Evolutionary conservation across 2,329 filamentous ascomycete genomes (phyloP).

Genomic region (Helminthosporium solani): DNA sequence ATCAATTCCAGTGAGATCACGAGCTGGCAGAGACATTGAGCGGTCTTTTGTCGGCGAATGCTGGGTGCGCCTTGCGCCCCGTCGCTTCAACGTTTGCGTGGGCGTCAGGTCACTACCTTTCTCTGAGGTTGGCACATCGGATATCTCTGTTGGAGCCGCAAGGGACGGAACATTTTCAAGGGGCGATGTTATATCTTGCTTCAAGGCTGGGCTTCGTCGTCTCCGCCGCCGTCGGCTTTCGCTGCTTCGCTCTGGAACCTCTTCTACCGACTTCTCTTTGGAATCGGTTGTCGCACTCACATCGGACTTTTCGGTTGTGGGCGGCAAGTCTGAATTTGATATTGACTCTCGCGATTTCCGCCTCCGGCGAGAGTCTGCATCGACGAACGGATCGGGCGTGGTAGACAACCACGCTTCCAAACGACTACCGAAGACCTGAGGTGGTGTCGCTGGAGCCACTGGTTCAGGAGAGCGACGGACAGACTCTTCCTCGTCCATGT

Average conservation of each 20-base stretch:
- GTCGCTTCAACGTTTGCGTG: conserved; percentile 41
- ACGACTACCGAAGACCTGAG: conserved; percentile 52
- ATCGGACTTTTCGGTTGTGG: conserved; percentile 28
- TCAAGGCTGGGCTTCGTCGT: conserved; percentile 25
- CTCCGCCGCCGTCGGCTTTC: conserved; percentile 29
- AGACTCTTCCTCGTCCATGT: conserved; percentile 23
- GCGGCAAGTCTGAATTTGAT: conserved; percentile 29
- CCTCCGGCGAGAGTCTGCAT: conserved; percentile 44
- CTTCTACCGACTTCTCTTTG: conserved; percentile 22
- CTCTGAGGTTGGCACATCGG: conserved; percentile 17
- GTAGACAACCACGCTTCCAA: conserved; percentile 63
- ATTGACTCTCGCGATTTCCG: conserved; percentile 32
- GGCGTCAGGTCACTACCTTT: conserved; percentile 23
- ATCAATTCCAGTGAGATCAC: conserved; percentile 21
- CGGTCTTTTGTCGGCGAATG: conserved; percentile 46
- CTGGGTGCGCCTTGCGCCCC: conserved; percentile 40
- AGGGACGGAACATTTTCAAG: conserved; percentile 26
- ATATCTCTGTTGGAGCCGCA: conserved; percentile 21
- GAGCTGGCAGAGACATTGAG: conserved; percentile 32
- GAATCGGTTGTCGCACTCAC: conserved; percentile 23
- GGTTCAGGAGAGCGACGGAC: conserved; percentile 17
- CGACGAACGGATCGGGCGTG: conserved; percentile 57
- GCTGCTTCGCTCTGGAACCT: conserved; percentile 22
- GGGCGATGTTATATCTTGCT: conserved; percentile 25
- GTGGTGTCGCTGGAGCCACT: conserved; percentile 36